These are phyloP conservation scores for Cutaneotrichosporon sp. DNA, from an alignment of 1,284 basidiomycete species.

Conservation along the genomic window DNA sequence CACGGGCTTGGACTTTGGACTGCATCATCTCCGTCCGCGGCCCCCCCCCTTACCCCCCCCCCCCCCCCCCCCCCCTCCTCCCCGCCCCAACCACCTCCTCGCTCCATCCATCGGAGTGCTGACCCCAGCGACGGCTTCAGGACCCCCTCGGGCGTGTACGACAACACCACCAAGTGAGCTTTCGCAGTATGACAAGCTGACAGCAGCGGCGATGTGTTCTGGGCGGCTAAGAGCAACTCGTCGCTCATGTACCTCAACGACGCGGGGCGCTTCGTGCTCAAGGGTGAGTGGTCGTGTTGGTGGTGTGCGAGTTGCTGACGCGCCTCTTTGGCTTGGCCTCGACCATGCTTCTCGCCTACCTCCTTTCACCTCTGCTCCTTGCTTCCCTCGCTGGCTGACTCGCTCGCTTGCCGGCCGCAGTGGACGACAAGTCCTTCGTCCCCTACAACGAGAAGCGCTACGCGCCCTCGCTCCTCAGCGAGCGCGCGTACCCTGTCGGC, in stretches of 20 bases:
- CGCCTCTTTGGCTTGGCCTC: slow-evolving; percentile 56
- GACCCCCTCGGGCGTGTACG: slow-evolving; percentile 32
- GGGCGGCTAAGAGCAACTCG: slow-evolving; percentile 43
- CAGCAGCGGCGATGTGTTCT: slow-evolving; percentile 63
- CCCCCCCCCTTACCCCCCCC: background rate
- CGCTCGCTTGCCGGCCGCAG: slow-evolving; percentile 18
- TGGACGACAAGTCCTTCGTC: slow-evolving; percentile 37
- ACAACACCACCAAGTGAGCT: slow-evolving; percentile 50
- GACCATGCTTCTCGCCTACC: background rate
- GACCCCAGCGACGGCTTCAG: slow-evolving; percentile 33
- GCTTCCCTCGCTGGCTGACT: background rate
- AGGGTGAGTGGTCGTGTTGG: slow-evolving; percentile 63
- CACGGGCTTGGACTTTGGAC: too few species aligned
- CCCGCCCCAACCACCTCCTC: background rate
- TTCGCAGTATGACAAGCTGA: background rate
- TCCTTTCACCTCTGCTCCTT: background rate
- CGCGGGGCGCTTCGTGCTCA: slow-evolving; percentile 74
- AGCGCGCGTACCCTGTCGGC: slow-evolving; percentile 58
- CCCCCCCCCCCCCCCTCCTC: background rate
- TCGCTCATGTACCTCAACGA: slow-evolving; percentile 61
- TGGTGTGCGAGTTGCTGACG: background rate
- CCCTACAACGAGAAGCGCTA: slow-evolving; percentile 67
- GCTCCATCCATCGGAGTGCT: background rate
- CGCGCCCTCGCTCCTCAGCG: slow-evolving; percentile 66
- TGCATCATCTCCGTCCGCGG: too few species aligned